phyloP scores from a whole-genome alignment of 768 basidiomycete genomes.

The Podaxis sp. region DNA sequence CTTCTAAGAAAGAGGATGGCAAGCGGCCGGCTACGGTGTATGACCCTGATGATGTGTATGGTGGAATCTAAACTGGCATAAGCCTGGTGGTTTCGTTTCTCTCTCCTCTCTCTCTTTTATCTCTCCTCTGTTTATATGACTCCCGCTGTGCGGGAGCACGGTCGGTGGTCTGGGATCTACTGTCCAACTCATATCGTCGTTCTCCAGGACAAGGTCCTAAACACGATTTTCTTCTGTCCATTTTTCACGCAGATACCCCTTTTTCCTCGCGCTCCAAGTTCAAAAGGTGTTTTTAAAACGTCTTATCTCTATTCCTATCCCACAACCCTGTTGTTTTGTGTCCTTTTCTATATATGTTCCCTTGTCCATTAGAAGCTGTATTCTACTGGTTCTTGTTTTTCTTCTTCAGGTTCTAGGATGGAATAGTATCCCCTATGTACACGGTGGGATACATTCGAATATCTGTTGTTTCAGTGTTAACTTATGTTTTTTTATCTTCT shows the following conservation, averaged over 20 bases:
- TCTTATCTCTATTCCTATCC: background rate
- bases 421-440: too few species aligned
- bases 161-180: background rate
- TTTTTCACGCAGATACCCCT: background rate
- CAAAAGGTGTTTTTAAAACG: background rate
- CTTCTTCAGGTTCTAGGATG: too few species aligned
- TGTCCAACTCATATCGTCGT: background rate
- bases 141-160: background rate
- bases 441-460: too few species aligned
- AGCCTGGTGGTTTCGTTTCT: background rate
- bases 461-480: too few species aligned
- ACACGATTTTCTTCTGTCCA: background rate
- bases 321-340: background rate
- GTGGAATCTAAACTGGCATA: constrained; percentile 45
- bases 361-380: background rate
- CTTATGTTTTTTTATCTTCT: too few species aligned
- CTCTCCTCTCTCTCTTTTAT: background rate
- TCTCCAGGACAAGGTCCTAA: background rate
- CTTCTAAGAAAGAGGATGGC: constrained; percentile 16
- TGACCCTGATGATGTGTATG: constrained; percentile 65
- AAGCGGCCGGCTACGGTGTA: constrained; percentile 52
- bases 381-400: too few species aligned
- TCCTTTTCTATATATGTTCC: background rate
- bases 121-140: background rate
- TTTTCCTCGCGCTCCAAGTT: background rate